A percentile compares a stretch with the other conserved stretches of the same genome.
Conservation (phyloP, 2,329 filamentous ascomycete species). For the Aspergillus sp. region DNA sequence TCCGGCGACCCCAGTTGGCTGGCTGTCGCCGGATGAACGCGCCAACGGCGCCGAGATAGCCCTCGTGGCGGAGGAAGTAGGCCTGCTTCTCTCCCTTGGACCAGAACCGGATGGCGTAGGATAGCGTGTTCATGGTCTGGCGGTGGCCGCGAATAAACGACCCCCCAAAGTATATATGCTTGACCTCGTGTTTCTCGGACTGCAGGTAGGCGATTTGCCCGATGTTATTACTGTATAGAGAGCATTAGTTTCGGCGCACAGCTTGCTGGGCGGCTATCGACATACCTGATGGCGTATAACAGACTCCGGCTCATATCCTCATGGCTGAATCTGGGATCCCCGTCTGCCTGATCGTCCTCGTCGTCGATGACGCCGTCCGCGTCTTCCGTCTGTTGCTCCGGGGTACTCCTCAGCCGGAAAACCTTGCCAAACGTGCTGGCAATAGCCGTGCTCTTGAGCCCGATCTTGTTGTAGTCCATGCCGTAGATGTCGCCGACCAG, state of each 20-base stretch:
- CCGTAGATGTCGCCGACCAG: slow-evolving; percentile 97
- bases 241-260: slow-evolving; percentile 13
- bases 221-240: slow-evolving; percentile 70
- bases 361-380: slow-evolving; percentile 49
- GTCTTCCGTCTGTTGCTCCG: slow-evolving; percentile 70
- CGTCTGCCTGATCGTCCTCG: slow-evolving; percentile 32
- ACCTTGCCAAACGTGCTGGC: slow-evolving; percentile 96
- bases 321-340: slow-evolving; percentile 52
- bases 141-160: slow-evolving; percentile 93
- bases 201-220: slow-evolving; percentile 97
- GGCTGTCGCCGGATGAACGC: slow-evolving; percentile 90
- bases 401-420: slow-evolving; percentile 80
- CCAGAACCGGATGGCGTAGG: slow-evolving; percentile 97
- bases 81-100: slow-evolving; percentile 87
- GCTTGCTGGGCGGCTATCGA: slow-evolving; percentile 4
- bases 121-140: slow-evolving; percentile 95
- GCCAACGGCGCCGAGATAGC: slow-evolving; percentile 86
- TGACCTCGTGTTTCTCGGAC: slow-evolving; percentile 82
- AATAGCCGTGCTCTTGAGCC: slow-evolving; percentile 89
- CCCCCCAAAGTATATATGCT: slow-evolving; percentile 94
- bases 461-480: slow-evolving; percentile 90
- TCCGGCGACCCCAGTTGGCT: slow-evolving; percentile 77
- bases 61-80: slow-evolving; percentile 91
- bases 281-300: slow-evolving; percentile 72
- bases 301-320: slow-evolving; percentile 86